Evolutionary conservation across 1,139 yeast species (phyloP), one percentile per base, ranked within the genome.

Genomic region (Pneumocystis sp.): DNA sequence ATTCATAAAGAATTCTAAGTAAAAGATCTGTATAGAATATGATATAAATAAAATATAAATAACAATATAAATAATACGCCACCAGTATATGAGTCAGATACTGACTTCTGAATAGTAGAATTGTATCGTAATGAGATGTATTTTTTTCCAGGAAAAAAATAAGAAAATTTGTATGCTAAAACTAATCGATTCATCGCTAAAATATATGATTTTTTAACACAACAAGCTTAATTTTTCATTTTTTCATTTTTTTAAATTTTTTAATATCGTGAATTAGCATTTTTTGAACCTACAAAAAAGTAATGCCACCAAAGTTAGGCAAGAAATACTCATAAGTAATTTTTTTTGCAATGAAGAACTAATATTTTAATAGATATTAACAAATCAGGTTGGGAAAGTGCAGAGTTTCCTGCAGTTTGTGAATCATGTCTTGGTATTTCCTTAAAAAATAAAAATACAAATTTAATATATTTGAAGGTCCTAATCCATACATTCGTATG

Each of bases 381-480:
- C 64, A 75, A 74, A 67, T 68, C 75, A 61, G 70, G 76, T 1
- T 74, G 77, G 76, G 78, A 76, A 67, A 75, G 75, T 63, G 72
- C 74, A 34, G 84, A 81, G 61, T 75, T 80, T 31, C 89, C 89
- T 0, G 67, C 66, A 19, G 67, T 67, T 17, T 67, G 69, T 60
- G 69, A 67, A 40, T 50, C 57, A 44, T 63, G 17, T 67, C 67
- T 65, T 45, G 65, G 57, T 66, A 31, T 63, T 59, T 35, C 21
- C 34, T 34, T 35, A 63, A 39, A 42, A 31, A n/a, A 12, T 61
- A 12, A 61, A 62, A 69, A n/a, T 63, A 66, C 37, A 25, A 84
- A 85, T 0, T 97, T 74, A 85, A 83, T 61, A 72, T 74, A 40
- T 91, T 97, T 72, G 77, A 89, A 21, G 96, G 96, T 0, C 73